These are phyloP conservation scores for Stephanodiscus triporus DNA, from an alignment of 108 stramenopile species.

Conservation along the genomic window DNA sequence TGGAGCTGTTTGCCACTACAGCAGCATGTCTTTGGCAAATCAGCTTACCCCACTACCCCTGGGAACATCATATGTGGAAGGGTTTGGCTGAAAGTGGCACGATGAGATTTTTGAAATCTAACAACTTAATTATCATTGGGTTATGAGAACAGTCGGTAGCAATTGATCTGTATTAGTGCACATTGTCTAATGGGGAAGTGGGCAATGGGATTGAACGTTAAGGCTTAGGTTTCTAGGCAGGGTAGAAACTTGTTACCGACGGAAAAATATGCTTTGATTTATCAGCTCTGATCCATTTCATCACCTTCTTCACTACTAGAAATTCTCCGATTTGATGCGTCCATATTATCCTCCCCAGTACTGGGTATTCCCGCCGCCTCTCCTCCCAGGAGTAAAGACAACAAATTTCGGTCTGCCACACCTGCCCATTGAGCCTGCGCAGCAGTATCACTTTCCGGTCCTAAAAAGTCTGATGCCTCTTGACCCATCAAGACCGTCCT, in stretches of 20 bases:
- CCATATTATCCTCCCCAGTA: slow-evolving; percentile 24
- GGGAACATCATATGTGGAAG: no score
- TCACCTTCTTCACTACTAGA: slow-evolving; percentile 32
- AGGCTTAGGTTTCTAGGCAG: background rate
- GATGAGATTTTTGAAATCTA: no score
- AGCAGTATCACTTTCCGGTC: slow-evolving; percentile 21
- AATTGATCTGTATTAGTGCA: background rate
- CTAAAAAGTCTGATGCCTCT: slow-evolving; percentile 81
- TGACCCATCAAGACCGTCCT: slow-evolving; percentile 70
- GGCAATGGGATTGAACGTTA: background rate
- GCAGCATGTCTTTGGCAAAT: no score
- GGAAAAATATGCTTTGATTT: background rate
- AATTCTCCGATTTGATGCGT: slow-evolving; percentile 21
- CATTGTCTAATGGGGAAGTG: background rate
- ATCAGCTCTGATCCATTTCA: slow-evolving; percentile 4
- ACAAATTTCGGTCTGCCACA: slow-evolving; percentile 35
- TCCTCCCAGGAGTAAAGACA: slow-evolving; percentile 37
- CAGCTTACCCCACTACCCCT: no score
- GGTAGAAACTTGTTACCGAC: background rate
- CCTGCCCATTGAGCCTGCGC: slow-evolving; percentile 19
- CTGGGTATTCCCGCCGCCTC: slow-evolving; percentile 9
- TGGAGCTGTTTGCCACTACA: no score
- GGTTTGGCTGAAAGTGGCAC: no score
- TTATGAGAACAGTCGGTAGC: background rate
- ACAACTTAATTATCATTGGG: no score